phyloP scores from a whole-genome alignment of 345 rosid genomes.

The Populus alba region DNA sequence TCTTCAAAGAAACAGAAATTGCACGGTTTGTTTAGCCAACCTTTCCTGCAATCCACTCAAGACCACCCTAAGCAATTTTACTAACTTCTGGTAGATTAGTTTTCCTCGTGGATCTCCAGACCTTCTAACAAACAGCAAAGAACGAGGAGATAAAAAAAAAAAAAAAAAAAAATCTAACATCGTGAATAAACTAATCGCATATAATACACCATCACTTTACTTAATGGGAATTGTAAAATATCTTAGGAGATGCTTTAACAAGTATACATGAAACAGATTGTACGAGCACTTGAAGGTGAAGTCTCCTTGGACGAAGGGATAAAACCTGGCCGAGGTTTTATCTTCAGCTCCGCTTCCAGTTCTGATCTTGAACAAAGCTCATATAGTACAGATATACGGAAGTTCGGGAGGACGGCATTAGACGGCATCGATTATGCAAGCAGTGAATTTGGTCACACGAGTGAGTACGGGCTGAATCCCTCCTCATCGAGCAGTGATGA shows the following conservation, averaged over 20 bases:
- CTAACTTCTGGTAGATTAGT: background rate
- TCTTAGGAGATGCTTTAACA: background rate
- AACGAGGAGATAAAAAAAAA: background rate
- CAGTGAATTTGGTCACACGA: background rate
- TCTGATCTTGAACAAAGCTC: background rate
- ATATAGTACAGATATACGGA: background rate
- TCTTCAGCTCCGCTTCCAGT: background rate
- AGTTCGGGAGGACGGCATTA: background rate
- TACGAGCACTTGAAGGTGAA: conserved; percentile 2
- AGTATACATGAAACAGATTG: background rate
- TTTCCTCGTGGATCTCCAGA: background rate
- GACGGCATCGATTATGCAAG: background rate
- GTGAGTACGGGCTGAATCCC: background rate
- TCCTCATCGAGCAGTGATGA: background rate
- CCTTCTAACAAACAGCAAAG: background rate
- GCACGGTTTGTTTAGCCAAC: background rate
- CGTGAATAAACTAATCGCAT: background rate
- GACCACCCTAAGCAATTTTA: background rate
- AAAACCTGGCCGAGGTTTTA: background rate
- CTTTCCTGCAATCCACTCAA: background rate
- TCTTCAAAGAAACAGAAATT: background rate
- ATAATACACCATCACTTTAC: background rate
- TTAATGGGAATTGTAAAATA: background rate
- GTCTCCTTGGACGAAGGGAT: background rate
- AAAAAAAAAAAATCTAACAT: background rate